Conservation (phyloP, 2,329 filamentous ascomycete genomes). For the Rhinocladiella similis region DNA sequence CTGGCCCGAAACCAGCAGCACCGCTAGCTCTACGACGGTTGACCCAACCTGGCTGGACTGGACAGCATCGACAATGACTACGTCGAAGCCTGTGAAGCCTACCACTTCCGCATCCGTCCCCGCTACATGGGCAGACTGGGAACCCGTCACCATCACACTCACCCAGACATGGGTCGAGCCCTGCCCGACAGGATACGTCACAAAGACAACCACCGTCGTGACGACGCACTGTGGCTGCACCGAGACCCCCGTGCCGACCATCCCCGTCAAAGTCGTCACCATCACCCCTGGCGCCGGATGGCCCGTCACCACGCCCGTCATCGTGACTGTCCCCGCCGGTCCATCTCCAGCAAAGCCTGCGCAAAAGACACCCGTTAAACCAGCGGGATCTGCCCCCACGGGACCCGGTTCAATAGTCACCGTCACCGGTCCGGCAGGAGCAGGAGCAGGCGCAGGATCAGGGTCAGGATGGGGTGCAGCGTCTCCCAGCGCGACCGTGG, state of each 20-base stretch:
- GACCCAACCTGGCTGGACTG: slow-evolving; percentile 2
- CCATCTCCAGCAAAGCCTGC: background rate
- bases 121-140: slow-evolving; percentile 3
- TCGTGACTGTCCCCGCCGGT: slow-evolving; percentile 1
- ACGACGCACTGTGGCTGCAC: slow-evolving; percentile 18
- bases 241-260: slow-evolving; percentile 14
- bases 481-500: slow-evolving; percentile 15
- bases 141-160: slow-evolving; percentile 7
- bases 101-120: background rate
- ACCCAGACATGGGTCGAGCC: slow-evolving; percentile 12
- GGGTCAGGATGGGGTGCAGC: background rate
- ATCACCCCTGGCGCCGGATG: slow-evolving; percentile 13
- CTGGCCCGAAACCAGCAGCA: background rate
- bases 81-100: background rate
- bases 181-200: slow-evolving; percentile 12
- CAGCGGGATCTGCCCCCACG: background rate
- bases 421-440: background rate
- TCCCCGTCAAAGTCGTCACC: slow-evolving; percentile 11
- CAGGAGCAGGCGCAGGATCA: background rate
- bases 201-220: slow-evolving; percentile 14
- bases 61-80: background rate
- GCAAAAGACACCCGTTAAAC: background rate
- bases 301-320: slow-evolving; percentile 11
- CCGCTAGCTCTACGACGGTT: background rate
- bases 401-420: background rate